Base-by-base conservation (phyloP, 2,329 filamentous ascomycete species). In the Trichoderma hamatum region DNA sequence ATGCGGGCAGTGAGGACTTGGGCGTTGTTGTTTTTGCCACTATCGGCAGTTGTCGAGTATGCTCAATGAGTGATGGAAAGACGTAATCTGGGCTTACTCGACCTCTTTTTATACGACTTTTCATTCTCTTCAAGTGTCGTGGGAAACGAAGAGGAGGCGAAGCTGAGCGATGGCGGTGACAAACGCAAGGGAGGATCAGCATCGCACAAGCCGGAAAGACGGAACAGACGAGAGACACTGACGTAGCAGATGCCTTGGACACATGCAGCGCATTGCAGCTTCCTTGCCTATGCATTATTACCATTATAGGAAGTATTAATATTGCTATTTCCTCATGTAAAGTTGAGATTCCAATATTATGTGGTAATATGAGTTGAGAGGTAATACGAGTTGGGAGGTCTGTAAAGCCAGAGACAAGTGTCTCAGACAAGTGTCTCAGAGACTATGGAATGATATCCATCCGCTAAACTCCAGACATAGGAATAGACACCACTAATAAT, bases 171-270 rank as follows among this genome's bases (percentile, higher is more conserved):
- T 64, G 49, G 49, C 46, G 61, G 52, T 66, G 54, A 49, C 28
- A 36, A 19, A 30, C 21, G 46, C 26, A 49, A 67, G 54, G 54
- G 54, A 59, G 39, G 39, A 67, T 49, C 28, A 19, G 51, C 39
- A 13, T 36, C 39, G 24, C 34, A 49, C 39, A 30, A 24, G 34
- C 49, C 49, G 49, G 52, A 34, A 59, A 51, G 19, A 19, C 63
- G 52, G 36, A 32, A 58, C 16, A 67, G 14, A 58, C 28, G 63
- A 14, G 28, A 67, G 52, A 59, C 54, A 51, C 34, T 51, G 54
- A 67, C 54, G 63, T 59, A n/a, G n/a, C n/a, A 6, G 63, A 34
- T 58, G 63, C 13, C 34, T 30, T 36, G 16, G 21, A 21, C 46
- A 52, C 46, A 34, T 34, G 32, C n/a, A 5, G 24, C 21, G 9